phyloP scores from a whole-genome alignment of 2,329 filamentous ascomycete genomes.

The Plectosphaerella sp. region DNA sequence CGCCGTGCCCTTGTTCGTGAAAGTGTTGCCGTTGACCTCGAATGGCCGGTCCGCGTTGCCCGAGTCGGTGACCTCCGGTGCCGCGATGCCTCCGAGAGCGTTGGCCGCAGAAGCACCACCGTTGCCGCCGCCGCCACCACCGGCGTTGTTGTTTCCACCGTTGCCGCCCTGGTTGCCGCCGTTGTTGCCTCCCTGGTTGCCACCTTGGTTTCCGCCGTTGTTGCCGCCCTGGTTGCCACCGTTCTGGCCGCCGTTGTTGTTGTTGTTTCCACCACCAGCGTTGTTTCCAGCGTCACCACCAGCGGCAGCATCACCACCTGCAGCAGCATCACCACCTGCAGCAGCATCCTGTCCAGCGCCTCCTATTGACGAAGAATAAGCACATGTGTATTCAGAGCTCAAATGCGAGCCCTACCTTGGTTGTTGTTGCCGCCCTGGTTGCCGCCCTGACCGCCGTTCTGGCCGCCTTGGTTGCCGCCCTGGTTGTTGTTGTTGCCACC shows the following conservation, averaged over 20 bases:
- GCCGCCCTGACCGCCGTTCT: conserved; percentile 5
- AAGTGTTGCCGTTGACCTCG: conserved; percentile 50
- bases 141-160: background rate
- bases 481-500: conserved; percentile 14
- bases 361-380: too few relatives aligned
- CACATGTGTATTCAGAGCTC: too few relatives aligned
- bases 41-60: conserved; percentile 49
- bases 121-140: conserved; percentile 10
- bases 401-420: conserved; percentile 1
- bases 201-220: conserved; percentile 1
- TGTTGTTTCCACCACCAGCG: conserved; percentile 2
- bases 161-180: conserved; percentile 3
- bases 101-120: conserved; percentile 21
- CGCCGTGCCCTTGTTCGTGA: conserved; percentile 51
- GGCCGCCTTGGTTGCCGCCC: conserved; percentile 9
- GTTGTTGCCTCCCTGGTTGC: conserved; percentile 3
- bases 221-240: background rate
- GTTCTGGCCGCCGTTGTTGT: background rate
- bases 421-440: conserved; percentile 5
- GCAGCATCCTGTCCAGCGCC: too few relatives aligned
- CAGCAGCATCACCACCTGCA: too few relatives aligned
- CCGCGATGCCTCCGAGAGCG: conserved; percentile 46
- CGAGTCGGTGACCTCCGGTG: conserved; percentile 44
- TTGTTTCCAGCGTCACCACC: background rate
- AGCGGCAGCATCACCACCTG: background rate